Conservation (phyloP, 192 early-diverging fungal genomes). For the Coemansia sp. region DNA sequence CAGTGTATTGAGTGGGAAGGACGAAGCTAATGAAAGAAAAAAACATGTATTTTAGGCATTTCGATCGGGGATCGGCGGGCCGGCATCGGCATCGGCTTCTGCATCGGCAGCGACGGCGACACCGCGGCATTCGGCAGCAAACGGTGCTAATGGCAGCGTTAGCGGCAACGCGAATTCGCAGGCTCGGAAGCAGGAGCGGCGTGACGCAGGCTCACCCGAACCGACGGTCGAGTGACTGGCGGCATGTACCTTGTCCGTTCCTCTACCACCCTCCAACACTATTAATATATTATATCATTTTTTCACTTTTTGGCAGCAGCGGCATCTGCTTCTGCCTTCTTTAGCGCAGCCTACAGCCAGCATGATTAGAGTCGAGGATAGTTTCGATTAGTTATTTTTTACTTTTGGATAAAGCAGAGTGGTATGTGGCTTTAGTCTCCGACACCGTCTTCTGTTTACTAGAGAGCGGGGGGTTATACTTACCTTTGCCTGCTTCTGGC, state of each 20-base stretch:
- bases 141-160: neutral
- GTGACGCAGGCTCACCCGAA: no score
- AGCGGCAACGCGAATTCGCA: no score
- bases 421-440: no score
- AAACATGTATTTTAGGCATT: slow-evolving; percentile 13
- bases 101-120: neutral
- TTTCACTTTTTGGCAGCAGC: neutral
- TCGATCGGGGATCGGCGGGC: slow-evolving; percentile 14
- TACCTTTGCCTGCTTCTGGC: slow-evolving; percentile 43
- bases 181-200: no score
- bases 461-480: slow-evolving; percentile 7
- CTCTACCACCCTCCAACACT: no score
- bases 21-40: neutral
- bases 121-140: no score
- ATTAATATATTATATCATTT: no score
- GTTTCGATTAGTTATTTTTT: neutral
- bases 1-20: neutral
- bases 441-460: no score
- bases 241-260: no score
- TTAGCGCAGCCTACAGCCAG: slow-evolving; percentile 1
- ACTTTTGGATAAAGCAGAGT: slow-evolving; percentile 1
- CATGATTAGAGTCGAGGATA: neutral
- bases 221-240: no score
- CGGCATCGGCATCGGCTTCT: slow-evolving; percentile 3
- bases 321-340: neutral